A percentile compares a stretch with the other conserved stretches of the same genome.
Evolutionary conservation across 805 yeast genomes (phyloP).

Genomic region (Barnettozyma sucrosica): DNA sequence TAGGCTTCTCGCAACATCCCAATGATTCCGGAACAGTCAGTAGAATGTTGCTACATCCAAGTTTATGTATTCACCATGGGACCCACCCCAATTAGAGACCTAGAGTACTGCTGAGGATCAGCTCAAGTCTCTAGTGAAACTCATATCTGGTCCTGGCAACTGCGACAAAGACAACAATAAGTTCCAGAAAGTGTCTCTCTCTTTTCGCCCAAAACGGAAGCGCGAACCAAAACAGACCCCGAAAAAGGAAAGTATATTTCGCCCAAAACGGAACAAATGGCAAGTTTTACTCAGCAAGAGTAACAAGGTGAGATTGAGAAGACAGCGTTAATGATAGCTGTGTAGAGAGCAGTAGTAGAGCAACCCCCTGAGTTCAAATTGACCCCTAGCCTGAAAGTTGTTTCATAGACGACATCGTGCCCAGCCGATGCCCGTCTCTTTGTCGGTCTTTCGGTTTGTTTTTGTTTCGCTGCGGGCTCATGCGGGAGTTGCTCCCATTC

Average conservation of each 20-base stretch:
- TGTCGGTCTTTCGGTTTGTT: neutral
- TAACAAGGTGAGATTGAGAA: neutral
- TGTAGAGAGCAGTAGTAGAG: neutral
- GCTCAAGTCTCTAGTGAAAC: neutral
- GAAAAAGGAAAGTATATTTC: neutral
- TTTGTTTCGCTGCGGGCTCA: constrained; percentile 4
- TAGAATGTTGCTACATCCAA: too few species aligned
- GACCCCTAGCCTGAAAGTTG: neutral
- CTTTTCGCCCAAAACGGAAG: neutral
- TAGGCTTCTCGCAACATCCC: too few species aligned
- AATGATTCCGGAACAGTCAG: too few species aligned
- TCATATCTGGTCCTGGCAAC: neutral
- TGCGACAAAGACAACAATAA: neutral
- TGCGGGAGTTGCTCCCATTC: constrained; percentile 1
- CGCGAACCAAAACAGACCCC: neutral
- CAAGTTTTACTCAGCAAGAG: neutral
- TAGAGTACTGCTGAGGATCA: neutral
- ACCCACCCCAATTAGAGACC: too few species aligned
- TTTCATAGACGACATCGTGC: too few species aligned
- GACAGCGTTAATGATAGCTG: too few species aligned
- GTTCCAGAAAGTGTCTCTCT: neutral
- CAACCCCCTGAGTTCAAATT: neutral
- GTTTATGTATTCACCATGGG: too few species aligned
- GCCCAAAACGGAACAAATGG: neutral
- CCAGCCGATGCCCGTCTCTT: neutral